phyloP scores from a whole-genome alignment of 1,284 basidiomycete genomes.

The Entoloma clypeatum region DNA sequence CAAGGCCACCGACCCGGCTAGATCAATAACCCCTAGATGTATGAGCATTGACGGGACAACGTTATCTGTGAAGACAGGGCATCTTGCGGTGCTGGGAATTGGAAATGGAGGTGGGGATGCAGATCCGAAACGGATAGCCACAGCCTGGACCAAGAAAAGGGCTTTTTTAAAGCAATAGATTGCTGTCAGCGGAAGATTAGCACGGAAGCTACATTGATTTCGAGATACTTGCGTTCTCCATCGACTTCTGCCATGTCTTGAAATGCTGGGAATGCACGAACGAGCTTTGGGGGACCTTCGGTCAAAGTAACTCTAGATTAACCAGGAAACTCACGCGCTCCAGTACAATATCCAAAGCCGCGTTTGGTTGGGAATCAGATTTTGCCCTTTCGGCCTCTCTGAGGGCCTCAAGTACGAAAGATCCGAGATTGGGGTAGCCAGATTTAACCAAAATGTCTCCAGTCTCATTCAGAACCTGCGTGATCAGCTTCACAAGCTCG shows the following conservation, averaged over 20 bases:
- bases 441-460: slow-evolving; percentile 59
- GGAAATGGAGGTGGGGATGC: slow-evolving; percentile 51
- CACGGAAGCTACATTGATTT: slow-evolving; percentile 3
- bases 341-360: slow-evolving; percentile 55
- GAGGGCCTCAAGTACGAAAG: slow-evolving; percentile 66
- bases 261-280: slow-evolving; percentile 72
- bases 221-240: slow-evolving; percentile 50
- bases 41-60: slow-evolving; percentile 82
- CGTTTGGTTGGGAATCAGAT: slow-evolving; percentile 29
- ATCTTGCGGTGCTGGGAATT: slow-evolving; percentile 51
- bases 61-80: slow-evolving; percentile 84
- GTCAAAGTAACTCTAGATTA: slow-evolving; percentile 9
- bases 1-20: slow-evolving; percentile 46
- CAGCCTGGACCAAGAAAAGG: slow-evolving; percentile 73
- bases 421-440: slow-evolving; percentile 69
- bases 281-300: slow-evolving; percentile 45
- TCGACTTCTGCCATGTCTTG: slow-evolving; percentile 66
- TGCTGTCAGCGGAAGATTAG: slow-evolving; percentile 37
- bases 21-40: slow-evolving; percentile 70
- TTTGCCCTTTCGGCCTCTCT: slow-evolving; percentile 47
- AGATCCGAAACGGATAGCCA: slow-evolving; percentile 60
- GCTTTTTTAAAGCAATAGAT: slow-evolving; percentile 90
- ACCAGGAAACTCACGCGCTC: slow-evolving; percentile 48
- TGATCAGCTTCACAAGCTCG: slow-evolving; percentile 69
- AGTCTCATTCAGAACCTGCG: slow-evolving; percentile 64